Evolutionary conservation across 2,329 filamentous ascomycete species (phyloP).

Genomic region (Tolypocladium tundrense): DNA sequence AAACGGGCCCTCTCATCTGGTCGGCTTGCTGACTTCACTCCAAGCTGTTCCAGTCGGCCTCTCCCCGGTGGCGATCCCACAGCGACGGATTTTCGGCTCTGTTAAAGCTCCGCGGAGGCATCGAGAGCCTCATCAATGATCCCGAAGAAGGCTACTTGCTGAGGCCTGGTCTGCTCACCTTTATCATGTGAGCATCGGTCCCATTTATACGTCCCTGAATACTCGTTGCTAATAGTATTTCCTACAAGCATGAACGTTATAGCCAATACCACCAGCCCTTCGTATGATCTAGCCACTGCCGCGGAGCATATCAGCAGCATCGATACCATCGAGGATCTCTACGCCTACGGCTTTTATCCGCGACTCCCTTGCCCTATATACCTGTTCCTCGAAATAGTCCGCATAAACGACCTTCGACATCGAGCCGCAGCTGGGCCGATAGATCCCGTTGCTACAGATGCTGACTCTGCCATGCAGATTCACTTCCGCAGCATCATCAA

Average conservation of each 20-base stretch:
- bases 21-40: not conserved
- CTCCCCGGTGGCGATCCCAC: not conserved
- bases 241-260: not conserved
- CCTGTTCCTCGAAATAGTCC: slow-evolving; percentile 4
- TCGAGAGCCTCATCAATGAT: not conserved
- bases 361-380: slow-evolving; percentile 3
- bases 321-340: not conserved
- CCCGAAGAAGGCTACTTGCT: not conserved
- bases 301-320: not conserved
- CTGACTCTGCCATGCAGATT: not conserved
- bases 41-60: not conserved
- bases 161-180: not conserved
- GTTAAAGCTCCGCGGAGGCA: not conserved
- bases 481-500: not conserved
- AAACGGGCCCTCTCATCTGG: not conserved
- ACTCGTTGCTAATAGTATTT: not conserved
- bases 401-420: slow-evolving; percentile 4
- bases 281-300: not conserved
- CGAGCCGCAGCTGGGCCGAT: not conserved
- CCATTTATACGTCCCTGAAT: not conserved
- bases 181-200: not conserved
- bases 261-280: not conserved
- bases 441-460: not conserved
- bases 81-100: not conserved
- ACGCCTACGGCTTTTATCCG: slow-evolving; percentile 2